phyloP scores from a whole-genome alignment of 2,329 filamentous ascomycete genomes.

The Tolypocladium nubicola region DNA sequence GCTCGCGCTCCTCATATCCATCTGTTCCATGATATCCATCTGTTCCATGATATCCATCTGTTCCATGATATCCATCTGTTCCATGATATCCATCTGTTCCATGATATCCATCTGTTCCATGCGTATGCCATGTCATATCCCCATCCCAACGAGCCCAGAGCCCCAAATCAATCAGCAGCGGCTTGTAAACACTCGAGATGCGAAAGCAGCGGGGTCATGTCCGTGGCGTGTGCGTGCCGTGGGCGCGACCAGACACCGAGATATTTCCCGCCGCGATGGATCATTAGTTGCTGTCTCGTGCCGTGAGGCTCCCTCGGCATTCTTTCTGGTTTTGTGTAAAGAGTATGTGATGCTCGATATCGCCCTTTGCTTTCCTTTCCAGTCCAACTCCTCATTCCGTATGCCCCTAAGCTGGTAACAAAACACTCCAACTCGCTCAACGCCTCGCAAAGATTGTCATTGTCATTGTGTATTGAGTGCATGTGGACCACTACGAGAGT shows the following conservation, averaged over 20 bases:
- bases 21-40: too few species aligned
- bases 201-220: not conserved
- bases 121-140: not conserved
- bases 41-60: not conserved
- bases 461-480: not conserved
- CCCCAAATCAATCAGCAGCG: not conserved
- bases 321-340: not conserved
- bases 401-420: not conserved
- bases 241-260: not conserved
- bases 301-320: slow-evolving; percentile 1
- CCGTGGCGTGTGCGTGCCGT: not conserved
- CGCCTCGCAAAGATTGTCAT: slow-evolving; percentile 1
- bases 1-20: not conserved
- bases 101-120: not conserved
- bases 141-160: not conserved
- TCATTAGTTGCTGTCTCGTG: not conserved
- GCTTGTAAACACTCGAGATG: not conserved
- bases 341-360: not conserved
- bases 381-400: not conserved
- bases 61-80: too few species aligned
- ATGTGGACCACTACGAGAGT: slow-evolving; percentile 7
- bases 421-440: not conserved
- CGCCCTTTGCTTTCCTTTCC: not conserved
- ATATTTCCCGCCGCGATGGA: not conserved
- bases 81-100: not conserved